Base-by-base conservation (phyloP, 768 basidiomycete species). In the Tricholoma bakamatsutake region DNA sequence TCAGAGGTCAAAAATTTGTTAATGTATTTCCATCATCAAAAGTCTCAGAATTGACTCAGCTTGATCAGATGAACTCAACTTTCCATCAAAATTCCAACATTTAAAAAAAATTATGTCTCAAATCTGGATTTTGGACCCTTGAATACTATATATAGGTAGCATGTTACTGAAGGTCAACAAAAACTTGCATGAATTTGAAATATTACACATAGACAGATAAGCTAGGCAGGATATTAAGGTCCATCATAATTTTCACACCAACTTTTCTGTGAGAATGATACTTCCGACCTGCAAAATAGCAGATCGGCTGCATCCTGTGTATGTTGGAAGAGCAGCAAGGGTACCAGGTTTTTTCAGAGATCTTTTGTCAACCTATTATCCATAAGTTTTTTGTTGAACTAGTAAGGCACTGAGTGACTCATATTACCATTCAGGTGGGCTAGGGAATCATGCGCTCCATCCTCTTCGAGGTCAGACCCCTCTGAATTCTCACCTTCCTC, bases 111-210 rank as follows among this genome's bases (percentile, higher is more conserved):
- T 30, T 39, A 21, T 40, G 28, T 28, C 40, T 21, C 21, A 53
- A 53, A 53, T 39, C 35, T 53, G 52, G 52, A 53, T 40, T 40
- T 40, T 42, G 52, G 52, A 53, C 52, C 47, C 47, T 49, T 49
- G n/a, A 49, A 31, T 49, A 49, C 47, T 49, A n/a, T n/a, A 49
- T 49, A 49, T 49, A 28, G 24, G 15, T 15, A 39, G 13, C 37
- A 39, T 39, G 15, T 39, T 15, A 39, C 37, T 13, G 15, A 15
- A 39, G 37, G 37, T 39, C 10, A 37, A 37, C 37, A 13, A 37
- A 37, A 37, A 37, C 35, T 37, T 37, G 35, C 35, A 3, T 37
- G 37, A 37, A 39, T 39, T 39, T 39, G 37, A 39, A 39, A 13
- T n/a, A 39, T 39, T 39, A 39, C 13, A 39, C 37, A 39, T 39